Evolutionary conservation across 208 protist genomes (phyloP), one percentile per base, ranked within the genome.

Genomic region (Sergeia podlipaevii): DNA sequence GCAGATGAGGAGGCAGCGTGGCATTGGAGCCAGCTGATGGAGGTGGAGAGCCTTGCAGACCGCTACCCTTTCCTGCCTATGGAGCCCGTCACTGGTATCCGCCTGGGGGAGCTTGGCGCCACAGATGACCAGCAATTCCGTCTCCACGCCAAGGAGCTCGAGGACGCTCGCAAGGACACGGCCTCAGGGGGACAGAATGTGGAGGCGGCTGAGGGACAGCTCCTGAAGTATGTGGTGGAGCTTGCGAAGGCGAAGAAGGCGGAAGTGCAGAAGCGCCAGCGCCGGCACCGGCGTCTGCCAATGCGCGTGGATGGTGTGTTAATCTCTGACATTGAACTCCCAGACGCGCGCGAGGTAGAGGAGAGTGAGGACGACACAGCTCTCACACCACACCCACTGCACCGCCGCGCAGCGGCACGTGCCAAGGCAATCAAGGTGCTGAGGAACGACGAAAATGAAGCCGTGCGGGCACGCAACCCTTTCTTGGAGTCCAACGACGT

Each of bases 401-500:
- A 62, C 58, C 43, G 46, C 36, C 30, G 38, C 28, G 55, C 47
- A n/a, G 49, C 39, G 33, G 55, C 17, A 32, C 47, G 32, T 1
- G 33, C 24, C 24, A 66, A 28, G 36, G 60, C 53, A 20, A 17
- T 75, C 42, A 33, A 73, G 34, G 55, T 79, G 15, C 72, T 60
- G 39, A 48, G 66, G 15, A 44, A 46, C 17, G 73, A 85, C 39
- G 73, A 85, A 56, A 69, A 85, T 48, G 79, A 86, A 37, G 73
- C 68, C 7, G 79, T 88, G 23, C 80, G 77, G 46, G 60, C 76
- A 1, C 80, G 76, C 5, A 55, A 87, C 60, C 83, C 83, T 5
- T 91, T 78, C 62, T 45, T 91, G 39, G 79, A 83, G 42, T 65
- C 49, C 43, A 80, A 83, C 44, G 76, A 84, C 44, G 74, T 85